Conservation (phyloP, 805 yeast species). For the Myxozyma neglecta region DNA sequence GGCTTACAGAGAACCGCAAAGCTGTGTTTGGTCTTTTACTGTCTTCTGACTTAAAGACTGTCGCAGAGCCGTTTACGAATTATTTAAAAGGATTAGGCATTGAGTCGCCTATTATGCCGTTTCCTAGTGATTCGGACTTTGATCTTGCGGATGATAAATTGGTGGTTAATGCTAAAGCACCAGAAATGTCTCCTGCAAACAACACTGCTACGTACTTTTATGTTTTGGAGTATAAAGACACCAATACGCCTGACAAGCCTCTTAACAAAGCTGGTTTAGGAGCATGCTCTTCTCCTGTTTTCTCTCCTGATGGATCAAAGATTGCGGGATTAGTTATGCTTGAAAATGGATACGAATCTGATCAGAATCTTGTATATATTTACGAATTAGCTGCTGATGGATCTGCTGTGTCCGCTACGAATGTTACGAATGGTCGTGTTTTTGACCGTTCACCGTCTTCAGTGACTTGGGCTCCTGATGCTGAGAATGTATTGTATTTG, state of each 20-base stretch:
- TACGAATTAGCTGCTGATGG: conserved; percentile 29
- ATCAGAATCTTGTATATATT: conserved; percentile 27
- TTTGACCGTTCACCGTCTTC: conserved; percentile 31
- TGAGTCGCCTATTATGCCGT: conserved; percentile 31
- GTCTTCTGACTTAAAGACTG: conserved; percentile 8
- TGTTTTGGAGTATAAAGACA: conserved; percentile 20
- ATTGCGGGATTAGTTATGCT: conserved; percentile 32
- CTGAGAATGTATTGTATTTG: conserved; percentile 12
- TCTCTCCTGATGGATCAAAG: conserved; percentile 32
- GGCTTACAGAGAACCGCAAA: conserved; percentile 30
- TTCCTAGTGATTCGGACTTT: conserved; percentile 28
- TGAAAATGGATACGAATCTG: conserved; percentile 35
- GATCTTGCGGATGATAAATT: conserved; percentile 27
- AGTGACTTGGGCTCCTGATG: conserved; percentile 24
- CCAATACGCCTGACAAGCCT: conserved; percentile 11
- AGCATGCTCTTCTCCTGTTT: conserved; percentile 33
- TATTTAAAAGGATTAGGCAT: conserved; percentile 18
- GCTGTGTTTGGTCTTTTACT: conserved; percentile 30
- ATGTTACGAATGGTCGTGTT: conserved; percentile 13
- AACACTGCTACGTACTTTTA: conserved; percentile 36
- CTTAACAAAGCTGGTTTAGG: conserved; percentile 30
- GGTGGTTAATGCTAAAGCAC: conserved; percentile 34
- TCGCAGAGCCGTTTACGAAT: conserved; percentile 22
- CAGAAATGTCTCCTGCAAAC: conserved; percentile 33
- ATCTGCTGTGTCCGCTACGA: not conserved